phyloP scores from a whole-genome alignment of 2,329 filamentous ascomycete species.

The Aspergillus spinulosporus region DNA sequence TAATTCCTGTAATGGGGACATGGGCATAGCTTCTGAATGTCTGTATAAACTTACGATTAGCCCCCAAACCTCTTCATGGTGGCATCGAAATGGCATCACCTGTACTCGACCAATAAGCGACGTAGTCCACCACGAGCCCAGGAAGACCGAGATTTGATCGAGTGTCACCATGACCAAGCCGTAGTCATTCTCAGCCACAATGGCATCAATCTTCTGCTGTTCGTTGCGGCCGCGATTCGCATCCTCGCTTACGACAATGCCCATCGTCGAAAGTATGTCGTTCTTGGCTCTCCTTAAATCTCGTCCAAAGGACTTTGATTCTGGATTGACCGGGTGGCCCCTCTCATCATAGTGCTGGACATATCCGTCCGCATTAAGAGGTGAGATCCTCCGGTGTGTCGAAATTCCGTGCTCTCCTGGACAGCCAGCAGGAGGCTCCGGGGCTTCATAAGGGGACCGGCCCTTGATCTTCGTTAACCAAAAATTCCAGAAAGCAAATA shows the following conservation, averaged over 20 bases:
- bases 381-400: conserved; percentile 26
- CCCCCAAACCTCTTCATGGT: neutral
- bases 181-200: conserved; percentile 46
- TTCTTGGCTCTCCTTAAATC: conserved; percentile 51
- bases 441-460: conserved; percentile 49
- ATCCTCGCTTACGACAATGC: conserved; percentile 48
- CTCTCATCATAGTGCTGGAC: conserved; percentile 50
- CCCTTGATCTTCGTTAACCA: conserved; percentile 38
- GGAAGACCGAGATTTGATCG: conserved; percentile 43
- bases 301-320: conserved; percentile 41
- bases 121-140: conserved; percentile 45
- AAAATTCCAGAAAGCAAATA: neutral
- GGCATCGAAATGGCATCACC: conserved; percentile 28
- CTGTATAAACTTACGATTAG: conserved; percentile 24
- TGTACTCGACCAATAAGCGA: conserved; percentile 41
- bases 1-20: conserved; percentile 37
- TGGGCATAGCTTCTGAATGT: conserved; percentile 42
- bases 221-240: conserved; percentile 39
- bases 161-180: conserved; percentile 44
- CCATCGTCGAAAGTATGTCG: conserved; percentile 52
- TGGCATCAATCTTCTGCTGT: conserved; percentile 39
- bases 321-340: conserved; percentile 49
- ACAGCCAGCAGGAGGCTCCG: conserved; percentile 30
- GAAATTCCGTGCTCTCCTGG: conserved; percentile 24
- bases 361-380: conserved; percentile 43